phyloP scores from a whole-genome alignment of 192 early-diverging fungal genomes.

The Linnemannia exigua region DNA sequence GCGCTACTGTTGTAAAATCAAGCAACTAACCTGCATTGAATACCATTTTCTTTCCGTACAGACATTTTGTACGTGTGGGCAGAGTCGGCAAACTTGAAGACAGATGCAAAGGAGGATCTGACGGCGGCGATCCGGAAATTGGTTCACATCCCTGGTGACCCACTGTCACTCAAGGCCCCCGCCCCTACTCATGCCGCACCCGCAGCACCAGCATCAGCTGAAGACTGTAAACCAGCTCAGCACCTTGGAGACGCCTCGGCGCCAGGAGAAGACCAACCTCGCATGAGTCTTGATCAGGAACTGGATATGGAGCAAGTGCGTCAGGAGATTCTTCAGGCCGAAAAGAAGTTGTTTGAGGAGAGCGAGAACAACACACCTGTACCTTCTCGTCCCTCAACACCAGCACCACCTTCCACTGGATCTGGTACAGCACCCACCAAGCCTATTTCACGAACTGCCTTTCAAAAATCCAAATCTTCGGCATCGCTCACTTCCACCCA shows the following conservation, averaged over 20 bases:
- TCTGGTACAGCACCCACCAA: constrained; percentile 15
- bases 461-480: constrained; percentile 43
- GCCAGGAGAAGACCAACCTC: constrained; percentile 21
- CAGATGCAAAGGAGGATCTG: constrained; percentile 43
- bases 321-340: constrained; percentile 41
- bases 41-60: constrained; percentile 6
- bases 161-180: constrained; percentile 41
- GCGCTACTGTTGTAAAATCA: no score
- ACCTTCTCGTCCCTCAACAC: constrained; percentile 39
- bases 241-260: constrained; percentile 18
- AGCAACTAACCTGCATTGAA: no score
- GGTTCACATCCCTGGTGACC: constrained; percentile 54
- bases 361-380: constrained; percentile 27
- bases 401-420: constrained; percentile 11
- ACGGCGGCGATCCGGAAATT: constrained; percentile 50
- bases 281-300: constrained; percentile 56
- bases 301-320: constrained; percentile 53
- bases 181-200: neutral
- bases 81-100: constrained; percentile 17
- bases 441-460: constrained; percentile 21
- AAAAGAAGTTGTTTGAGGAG: constrained; percentile 47
- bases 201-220: neutral
- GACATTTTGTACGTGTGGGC: constrained; percentile 54
- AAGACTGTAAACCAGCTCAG: constrained; percentile 15
- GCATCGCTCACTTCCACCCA: constrained; percentile 6